phyloP scores from a whole-genome alignment of 2,329 filamentous ascomycete species.

The Drechslerella dactyloides region DNA sequence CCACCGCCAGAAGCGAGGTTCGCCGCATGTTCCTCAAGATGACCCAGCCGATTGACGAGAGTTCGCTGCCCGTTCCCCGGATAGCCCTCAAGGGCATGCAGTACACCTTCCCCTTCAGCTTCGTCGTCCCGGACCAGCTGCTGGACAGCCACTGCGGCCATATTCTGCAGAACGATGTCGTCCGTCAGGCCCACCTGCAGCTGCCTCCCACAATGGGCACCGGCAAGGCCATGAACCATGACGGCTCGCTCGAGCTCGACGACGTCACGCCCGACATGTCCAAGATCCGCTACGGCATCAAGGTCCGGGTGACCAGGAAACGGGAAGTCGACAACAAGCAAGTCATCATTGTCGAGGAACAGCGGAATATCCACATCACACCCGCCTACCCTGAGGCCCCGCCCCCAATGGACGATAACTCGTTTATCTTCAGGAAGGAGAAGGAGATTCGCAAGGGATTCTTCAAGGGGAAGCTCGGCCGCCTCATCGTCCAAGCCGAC shows the following conservation, averaged over 20 bases:
- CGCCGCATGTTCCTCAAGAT: slow-evolving; percentile 65
- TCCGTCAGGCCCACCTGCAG: slow-evolving; percentile 65
- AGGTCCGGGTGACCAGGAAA: slow-evolving; percentile 60
- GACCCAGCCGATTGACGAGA: slow-evolving; percentile 65
- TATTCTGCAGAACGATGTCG: slow-evolving; percentile 61
- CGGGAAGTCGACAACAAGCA: slow-evolving; percentile 58
- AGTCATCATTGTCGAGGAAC: slow-evolving; percentile 62
- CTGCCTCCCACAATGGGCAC: slow-evolving; percentile 70
- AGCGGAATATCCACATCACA: slow-evolving; percentile 67
- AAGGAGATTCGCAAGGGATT: slow-evolving; percentile 68
- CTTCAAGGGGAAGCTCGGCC: slow-evolving; percentile 67
- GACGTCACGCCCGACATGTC: slow-evolving; percentile 70
- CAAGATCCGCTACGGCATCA: slow-evolving; percentile 66
- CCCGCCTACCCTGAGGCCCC: slow-evolving; percentile 68
- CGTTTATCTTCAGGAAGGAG: slow-evolving; percentile 65
- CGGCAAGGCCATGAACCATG: slow-evolving; percentile 62
- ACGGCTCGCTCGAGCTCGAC: slow-evolving; percentile 62
- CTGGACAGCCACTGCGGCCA: slow-evolving; percentile 68
- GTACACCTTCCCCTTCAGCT: slow-evolving; percentile 69
- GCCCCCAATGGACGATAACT: slow-evolving; percentile 62
- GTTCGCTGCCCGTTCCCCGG: slow-evolving; percentile 64
- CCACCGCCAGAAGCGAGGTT: slow-evolving; percentile 51
- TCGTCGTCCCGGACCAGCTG: slow-evolving; percentile 68
- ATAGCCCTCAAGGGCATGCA: slow-evolving; percentile 64
- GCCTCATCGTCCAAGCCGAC: slow-evolving; percentile 64